Conservation (phyloP, 2,329 filamentous ascomycete genomes). For the Fusarium chuoi region DNA sequence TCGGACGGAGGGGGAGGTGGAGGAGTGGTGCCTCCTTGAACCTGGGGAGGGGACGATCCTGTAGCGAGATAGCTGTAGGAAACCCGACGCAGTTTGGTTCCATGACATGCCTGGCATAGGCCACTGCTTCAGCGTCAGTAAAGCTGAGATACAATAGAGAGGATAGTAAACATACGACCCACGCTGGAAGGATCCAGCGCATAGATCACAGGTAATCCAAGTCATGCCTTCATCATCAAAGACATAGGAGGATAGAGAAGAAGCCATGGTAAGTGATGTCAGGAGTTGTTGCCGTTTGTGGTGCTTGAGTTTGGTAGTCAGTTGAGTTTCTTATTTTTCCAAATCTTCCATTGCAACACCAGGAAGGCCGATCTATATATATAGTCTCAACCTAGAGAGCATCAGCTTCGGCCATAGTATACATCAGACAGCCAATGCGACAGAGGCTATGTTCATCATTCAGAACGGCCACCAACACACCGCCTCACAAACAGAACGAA, state of each 20-base stretch:
- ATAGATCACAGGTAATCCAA: conserved; percentile 42
- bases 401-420: background rate
- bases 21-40: conserved; percentile 15
- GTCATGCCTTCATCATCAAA: conserved; percentile 42
- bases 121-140: conserved; percentile 3
- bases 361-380: conserved; percentile 28
- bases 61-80: conserved; percentile 34
- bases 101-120: conserved; percentile 37
- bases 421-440: conserved; percentile 9
- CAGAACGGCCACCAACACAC: conserved; percentile 20
- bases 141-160: background rate
- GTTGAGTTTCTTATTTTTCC: background rate
- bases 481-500: conserved; percentile 18
- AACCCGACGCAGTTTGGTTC: conserved; percentile 39
- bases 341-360: background rate
- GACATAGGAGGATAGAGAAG: conserved; percentile 24
- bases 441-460: conserved; percentile 6
- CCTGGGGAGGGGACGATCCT: conserved; percentile 11
- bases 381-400: conserved; percentile 23
- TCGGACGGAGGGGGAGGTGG: conserved; percentile 28
- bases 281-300: background rate
- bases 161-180: conserved; percentile 17
- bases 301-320: background rate
- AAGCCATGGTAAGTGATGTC: conserved; percentile 14
- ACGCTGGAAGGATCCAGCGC: conserved; percentile 39